These are phyloP conservation scores for Tolypocladium endophyticum DNA, from an alignment of 2,329 filamentous ascomycete genomes.

Conservation along the genomic window DNA sequence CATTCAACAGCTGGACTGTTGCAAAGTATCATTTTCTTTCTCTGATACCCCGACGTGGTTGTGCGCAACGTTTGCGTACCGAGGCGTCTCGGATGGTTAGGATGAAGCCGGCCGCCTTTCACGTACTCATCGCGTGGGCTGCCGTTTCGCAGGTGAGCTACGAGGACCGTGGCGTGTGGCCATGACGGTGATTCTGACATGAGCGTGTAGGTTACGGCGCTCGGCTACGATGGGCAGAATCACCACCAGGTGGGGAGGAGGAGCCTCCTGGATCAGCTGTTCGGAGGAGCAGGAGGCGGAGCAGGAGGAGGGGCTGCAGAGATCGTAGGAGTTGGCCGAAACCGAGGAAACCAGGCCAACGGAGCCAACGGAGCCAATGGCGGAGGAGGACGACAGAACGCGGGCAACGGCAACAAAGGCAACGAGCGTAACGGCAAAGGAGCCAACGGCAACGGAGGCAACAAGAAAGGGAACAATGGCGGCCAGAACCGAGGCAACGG, in stretches of 20 bases:
- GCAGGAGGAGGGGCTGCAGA: background rate
- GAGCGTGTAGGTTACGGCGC: conserved; percentile 1
- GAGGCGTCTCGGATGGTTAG: background rate
- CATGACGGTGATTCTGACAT: background rate
- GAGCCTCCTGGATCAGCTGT: conserved; percentile 3
- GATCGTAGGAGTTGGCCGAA: background rate
- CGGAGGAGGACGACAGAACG: background rate
- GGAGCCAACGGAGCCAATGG: background rate
- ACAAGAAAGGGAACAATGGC: background rate
- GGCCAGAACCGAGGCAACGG: background rate
- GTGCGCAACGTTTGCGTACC: background rate
- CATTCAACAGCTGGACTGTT: conserved; percentile 4
- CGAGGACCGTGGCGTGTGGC: background rate
- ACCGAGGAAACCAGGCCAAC: background rate
- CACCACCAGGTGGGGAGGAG: conserved; percentile 1
- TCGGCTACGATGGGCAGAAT: conserved; percentile 1
- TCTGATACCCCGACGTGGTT: background rate
- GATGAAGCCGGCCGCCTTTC: conserved; percentile 10
- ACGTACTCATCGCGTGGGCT: conserved; percentile 8
- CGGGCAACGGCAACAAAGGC: background rate
- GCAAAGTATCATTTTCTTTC: background rate
- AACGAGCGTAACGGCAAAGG: background rate
- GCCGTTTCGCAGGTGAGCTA: conserved; percentile 8
- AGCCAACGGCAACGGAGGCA: background rate
- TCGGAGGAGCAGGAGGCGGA: conserved; percentile 1